Evolutionary conservation across 805 yeast genomes (phyloP).

Genomic region (Zygosaccharomyces bisporus): DNA sequence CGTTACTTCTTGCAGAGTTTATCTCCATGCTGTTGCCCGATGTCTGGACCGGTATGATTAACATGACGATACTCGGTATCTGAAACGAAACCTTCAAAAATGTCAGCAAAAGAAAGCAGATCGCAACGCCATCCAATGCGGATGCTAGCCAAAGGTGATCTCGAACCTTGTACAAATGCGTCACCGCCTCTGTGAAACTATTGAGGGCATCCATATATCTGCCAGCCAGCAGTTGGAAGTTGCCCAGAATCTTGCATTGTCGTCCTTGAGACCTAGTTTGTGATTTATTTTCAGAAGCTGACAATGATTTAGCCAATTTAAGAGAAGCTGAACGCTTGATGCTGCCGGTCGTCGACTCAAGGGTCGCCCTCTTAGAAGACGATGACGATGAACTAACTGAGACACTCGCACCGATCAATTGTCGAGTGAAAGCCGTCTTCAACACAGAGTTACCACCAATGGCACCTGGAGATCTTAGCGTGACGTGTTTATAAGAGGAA

Average conservation of each 20-base stretch:
- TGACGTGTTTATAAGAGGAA: slow-evolving; percentile 69
- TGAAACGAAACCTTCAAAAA: slow-evolving; percentile 41
- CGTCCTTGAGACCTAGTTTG: slow-evolving; percentile 61
- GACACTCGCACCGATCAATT: slow-evolving; percentile 6
- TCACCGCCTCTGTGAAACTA: slow-evolving; percentile 70
- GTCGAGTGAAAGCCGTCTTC: slow-evolving; percentile 35
- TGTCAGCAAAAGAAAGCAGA: slow-evolving; percentile 58
- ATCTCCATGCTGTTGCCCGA: slow-evolving; percentile 4
- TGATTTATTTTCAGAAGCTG: slow-evolving; percentile 35
- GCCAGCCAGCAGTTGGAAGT: slow-evolving; percentile 77
- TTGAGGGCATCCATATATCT: slow-evolving; percentile 64
- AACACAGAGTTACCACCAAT: slow-evolving; percentile 48
- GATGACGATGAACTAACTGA: slow-evolving; percentile 6
- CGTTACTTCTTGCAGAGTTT: slow-evolving; percentile 24
- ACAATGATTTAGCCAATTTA: slow-evolving; percentile 34
- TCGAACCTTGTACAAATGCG: slow-evolving; percentile 52
- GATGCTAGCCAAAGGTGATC: slow-evolving; percentile 89
- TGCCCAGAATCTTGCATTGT: slow-evolving; percentile 69
- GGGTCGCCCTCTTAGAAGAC: slow-evolving; percentile 18
- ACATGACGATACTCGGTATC: slow-evolving; percentile 33
- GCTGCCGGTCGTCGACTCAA: slow-evolving; percentile 36
- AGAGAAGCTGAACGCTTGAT: slow-evolving; percentile 34
- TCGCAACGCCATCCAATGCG: slow-evolving; percentile 76
- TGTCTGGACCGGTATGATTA: slow-evolving; percentile 35
- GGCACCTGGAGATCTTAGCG: slow-evolving; percentile 77